phyloP scores from a whole-genome alignment of 805 yeast genomes.

The Yarrowia hollandica region DNA sequence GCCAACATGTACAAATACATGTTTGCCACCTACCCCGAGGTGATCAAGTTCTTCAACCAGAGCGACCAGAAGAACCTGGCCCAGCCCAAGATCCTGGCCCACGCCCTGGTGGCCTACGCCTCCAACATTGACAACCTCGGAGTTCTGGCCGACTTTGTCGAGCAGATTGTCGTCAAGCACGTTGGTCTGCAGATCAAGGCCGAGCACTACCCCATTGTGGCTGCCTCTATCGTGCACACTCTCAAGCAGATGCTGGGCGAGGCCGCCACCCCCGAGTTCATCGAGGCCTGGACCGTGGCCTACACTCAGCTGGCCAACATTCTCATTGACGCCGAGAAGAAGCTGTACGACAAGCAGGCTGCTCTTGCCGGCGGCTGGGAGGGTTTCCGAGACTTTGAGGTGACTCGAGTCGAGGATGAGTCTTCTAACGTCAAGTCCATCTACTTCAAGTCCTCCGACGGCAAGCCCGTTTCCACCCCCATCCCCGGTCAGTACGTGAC shows the following conservation, averaged over 20 bases:
- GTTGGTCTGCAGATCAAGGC: slow-evolving; percentile 62
- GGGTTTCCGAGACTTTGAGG: slow-evolving; percentile 56
- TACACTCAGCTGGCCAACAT: slow-evolving; percentile 63
- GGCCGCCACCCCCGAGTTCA: slow-evolving; percentile 58
- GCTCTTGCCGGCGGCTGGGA: slow-evolving; percentile 52
- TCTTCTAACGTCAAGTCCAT: slow-evolving; percentile 52
- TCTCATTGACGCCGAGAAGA: slow-evolving; percentile 56
- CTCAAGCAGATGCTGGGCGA: slow-evolving; percentile 56
- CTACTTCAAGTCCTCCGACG: slow-evolving; percentile 51
- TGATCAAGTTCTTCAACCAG: slow-evolving; percentile 60
- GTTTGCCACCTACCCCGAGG: slow-evolving; percentile 55
- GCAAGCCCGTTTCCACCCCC: slow-evolving; percentile 37
- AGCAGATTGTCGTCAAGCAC: slow-evolving; percentile 63
- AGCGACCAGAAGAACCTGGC: slow-evolving; percentile 51
- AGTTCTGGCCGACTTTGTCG: slow-evolving; percentile 54
- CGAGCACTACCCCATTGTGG: slow-evolving; percentile 68
- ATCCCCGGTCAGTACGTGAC: slow-evolving; percentile 51
- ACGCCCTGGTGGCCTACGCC: slow-evolving; percentile 61
- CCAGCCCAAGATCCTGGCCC: slow-evolving; percentile 67
- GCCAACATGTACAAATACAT: slow-evolving; percentile 54
- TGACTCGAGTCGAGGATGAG: slow-evolving; percentile 48
- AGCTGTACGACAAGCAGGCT: slow-evolving; percentile 45
- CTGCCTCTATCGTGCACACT: slow-evolving; percentile 55
- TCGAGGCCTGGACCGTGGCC: slow-evolving; percentile 66
- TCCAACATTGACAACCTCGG: slow-evolving; percentile 59